These are phyloP conservation scores for Sclerotinia borealis DNA, from an alignment of 2,329 filamentous ascomycete genomes.

Conservation along the genomic window DNA sequence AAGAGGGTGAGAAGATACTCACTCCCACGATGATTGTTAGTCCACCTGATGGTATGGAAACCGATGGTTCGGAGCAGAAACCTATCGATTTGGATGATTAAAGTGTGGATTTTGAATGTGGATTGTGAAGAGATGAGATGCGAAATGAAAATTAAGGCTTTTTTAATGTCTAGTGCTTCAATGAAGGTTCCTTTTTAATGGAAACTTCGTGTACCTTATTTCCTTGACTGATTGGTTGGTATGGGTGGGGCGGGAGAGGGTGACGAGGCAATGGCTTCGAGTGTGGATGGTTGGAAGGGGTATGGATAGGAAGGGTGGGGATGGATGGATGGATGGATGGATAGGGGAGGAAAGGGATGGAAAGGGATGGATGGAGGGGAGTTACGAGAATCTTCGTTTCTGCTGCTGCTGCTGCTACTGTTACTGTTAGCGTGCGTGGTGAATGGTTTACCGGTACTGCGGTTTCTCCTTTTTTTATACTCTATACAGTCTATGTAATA, in stretches of 20 bases:
- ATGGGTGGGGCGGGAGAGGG: not conserved
- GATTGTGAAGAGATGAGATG: constrained; percentile 19
- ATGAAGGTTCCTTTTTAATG: constrained; percentile 1
- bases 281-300: not conserved
- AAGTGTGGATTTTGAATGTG: constrained; percentile 21
- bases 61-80: constrained; percentile 16
- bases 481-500: not conserved
- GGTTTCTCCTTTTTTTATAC: constrained; percentile 1
- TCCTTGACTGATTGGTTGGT: constrained; percentile 1
- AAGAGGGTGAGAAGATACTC: constrained; percentile 19
- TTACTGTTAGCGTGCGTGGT: constrained; percentile 20
- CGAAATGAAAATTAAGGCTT: constrained; percentile 12
- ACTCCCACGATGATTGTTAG: constrained; percentile 29
- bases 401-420: no score
- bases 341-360: not conserved
- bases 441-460: not conserved
- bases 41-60: constrained; percentile 27
- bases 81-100: constrained; percentile 29
- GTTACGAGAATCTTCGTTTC: constrained; percentile 8
- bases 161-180: constrained; percentile 23
- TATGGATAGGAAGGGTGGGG: not conserved
- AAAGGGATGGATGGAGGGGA: not conserved
- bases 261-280: not conserved
- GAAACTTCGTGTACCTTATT: constrained; percentile 9
- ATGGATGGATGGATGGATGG: constrained; percentile 1